Evolutionary conservation across 805 yeast species (phyloP).

Genomic region (Lipomyces starkeyi): DNA sequence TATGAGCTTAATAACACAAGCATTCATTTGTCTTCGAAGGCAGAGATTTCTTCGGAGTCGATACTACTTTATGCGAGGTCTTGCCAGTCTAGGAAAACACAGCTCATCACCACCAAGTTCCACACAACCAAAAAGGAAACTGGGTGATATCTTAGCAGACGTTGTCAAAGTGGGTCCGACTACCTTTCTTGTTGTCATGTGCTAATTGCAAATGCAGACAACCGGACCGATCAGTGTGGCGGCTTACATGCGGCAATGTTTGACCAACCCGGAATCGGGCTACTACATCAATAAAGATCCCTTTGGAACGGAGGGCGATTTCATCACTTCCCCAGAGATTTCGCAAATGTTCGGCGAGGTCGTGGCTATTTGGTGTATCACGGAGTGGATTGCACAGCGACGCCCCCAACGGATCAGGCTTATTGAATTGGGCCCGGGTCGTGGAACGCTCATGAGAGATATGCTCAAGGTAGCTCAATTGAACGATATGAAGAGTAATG

Average conservation of each 20-base stretch:
- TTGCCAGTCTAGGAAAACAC: not conserved
- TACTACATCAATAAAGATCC: conserved; percentile 83
- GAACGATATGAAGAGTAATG: conserved; percentile 33
- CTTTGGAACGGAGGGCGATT: conserved; percentile 71
- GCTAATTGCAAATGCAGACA: conserved; percentile 47
- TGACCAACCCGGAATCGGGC: conserved; percentile 77
- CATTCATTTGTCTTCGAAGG: not conserved
- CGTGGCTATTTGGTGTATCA: conserved; percentile 69
- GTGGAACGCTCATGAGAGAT: conserved; percentile 79
- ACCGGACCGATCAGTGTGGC: conserved; percentile 80
- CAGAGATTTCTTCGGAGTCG: not conserved
- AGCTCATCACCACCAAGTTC: not conserved
- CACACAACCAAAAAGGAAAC: conserved; percentile 37
- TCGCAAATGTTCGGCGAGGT: conserved; percentile 87
- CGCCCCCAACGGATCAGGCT: conserved; percentile 58
- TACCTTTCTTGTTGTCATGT: not conserved
- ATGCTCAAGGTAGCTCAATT: conserved; percentile 49
- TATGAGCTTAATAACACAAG: not conserved
- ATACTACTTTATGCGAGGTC: not conserved
- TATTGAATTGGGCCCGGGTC: conserved; percentile 85
- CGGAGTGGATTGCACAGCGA: conserved; percentile 63
- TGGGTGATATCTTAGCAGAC: conserved; percentile 44
- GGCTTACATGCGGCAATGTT: conserved; percentile 79
- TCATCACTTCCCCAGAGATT: conserved; percentile 84
- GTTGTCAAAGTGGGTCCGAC: conserved; percentile 41